Percentiles rank a stretch among this genome's conserved stretches.
Conservation (phyloP, 192 early-diverging fungal genomes). For the Gigaspora rosea region DNA sequence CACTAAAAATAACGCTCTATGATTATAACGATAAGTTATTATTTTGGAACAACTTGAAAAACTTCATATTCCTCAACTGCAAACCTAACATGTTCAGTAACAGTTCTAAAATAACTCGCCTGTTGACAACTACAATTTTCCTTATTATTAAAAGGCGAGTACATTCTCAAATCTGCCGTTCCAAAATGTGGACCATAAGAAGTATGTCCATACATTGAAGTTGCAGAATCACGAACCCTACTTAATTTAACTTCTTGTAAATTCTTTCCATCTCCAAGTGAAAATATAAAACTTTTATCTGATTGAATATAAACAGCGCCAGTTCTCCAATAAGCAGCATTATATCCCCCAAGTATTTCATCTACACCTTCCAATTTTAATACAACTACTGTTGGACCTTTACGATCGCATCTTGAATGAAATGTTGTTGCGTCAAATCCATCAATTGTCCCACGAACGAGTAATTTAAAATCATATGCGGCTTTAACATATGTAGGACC, state of each 20-base stretch:
- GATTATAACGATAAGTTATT: no score
- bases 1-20: no score
- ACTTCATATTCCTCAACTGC: background rate
- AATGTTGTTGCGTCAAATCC: conserved; percentile 4
- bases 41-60: background rate
- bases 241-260: background rate
- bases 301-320: background rate
- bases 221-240: background rate
- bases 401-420: background rate
- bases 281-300: conserved; percentile 10
- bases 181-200: background rate
- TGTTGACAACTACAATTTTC: background rate
- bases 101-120: background rate
- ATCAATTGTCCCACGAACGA: conserved; percentile 1
- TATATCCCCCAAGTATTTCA: conserved; percentile 1
- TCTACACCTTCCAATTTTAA: background rate
- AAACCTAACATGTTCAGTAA: background rate
- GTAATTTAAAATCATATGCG: conserved; percentile 11
- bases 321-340: background rate
- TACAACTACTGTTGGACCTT: conserved; percentile 1
- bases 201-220: background rate
- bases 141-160: background rate
- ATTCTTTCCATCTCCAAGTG: background rate
- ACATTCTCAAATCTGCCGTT: background rate
- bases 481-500: background rate